Evolutionary conservation across 1,284 basidiomycete genomes (phyloP).

Genomic region (Schizophyllum commune): DNA sequence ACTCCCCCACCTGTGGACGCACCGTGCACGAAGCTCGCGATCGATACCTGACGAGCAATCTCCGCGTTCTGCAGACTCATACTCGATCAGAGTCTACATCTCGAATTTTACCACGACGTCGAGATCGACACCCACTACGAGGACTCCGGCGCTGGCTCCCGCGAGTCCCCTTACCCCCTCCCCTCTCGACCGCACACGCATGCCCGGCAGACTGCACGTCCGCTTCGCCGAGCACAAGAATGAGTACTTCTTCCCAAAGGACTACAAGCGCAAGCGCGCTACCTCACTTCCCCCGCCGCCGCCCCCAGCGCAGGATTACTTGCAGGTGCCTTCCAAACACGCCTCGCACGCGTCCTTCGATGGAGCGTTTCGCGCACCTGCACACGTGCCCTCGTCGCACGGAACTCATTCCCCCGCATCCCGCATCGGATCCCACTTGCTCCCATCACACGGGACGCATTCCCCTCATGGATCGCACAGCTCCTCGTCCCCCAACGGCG

Average conservation of each 20-base stretch:
- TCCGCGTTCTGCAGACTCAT: background rate
- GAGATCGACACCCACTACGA: background rate
- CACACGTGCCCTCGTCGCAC: background rate
- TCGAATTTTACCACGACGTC: background rate
- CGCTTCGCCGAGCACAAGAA: background rate
- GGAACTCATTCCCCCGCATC: background rate
- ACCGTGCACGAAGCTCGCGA: background rate
- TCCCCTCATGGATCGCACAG: background rate
- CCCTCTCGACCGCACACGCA: background rate
- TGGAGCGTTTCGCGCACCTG: background rate
- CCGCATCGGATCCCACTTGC: background rate
- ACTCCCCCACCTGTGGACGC: background rate
- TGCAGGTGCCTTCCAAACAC: background rate
- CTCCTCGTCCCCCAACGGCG: background rate
- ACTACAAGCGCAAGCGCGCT: background rate
- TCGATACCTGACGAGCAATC: background rate
- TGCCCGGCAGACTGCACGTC: background rate
- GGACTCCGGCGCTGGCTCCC: background rate
- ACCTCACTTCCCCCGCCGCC: background rate
- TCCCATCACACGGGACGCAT: background rate
- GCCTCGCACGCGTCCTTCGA: background rate
- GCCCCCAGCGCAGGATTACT: background rate
- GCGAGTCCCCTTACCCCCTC: background rate
- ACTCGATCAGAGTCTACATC: too few relatives aligned
- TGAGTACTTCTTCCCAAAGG: background rate